phyloP scores from a whole-genome alignment of 2,329 filamentous ascomycete species.

The Claviceps capensis region DNA sequence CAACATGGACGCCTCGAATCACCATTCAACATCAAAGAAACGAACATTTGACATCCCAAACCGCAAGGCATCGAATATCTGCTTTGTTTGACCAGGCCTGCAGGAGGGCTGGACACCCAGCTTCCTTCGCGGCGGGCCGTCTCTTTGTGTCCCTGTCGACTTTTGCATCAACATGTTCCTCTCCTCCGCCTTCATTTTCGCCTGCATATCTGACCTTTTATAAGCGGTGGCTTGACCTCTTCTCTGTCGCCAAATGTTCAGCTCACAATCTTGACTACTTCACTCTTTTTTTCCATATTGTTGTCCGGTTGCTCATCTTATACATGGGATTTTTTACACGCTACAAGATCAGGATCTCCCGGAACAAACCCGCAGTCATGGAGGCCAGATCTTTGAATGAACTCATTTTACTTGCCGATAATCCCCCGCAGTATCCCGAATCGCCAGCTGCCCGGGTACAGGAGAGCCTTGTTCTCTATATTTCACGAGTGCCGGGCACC shows the following conservation, averaged over 20 bases:
- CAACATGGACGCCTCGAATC: not conserved
- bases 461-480: constrained; percentile 72
- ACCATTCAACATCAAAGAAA: not conserved
- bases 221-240: not conserved
- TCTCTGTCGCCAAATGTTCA: not conserved
- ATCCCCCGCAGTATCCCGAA: constrained; percentile 75
- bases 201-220: not conserved
- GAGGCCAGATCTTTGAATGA: constrained; percentile 72
- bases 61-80: not conserved
- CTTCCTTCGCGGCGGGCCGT: not conserved
- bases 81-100: not conserved
- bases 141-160: not conserved
- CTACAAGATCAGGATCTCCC: not conserved
- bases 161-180: not conserved
- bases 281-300: too few species aligned
- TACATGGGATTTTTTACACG: not conserved
- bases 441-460: constrained; percentile 56
- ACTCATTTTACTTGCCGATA: constrained; percentile 66
- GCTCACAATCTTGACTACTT: not conserved
- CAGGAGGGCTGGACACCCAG: not conserved
- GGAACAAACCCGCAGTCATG: constrained; percentile 23
- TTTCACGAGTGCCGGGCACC: constrained; percentile 83
- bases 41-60: not conserved
- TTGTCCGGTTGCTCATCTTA: not conserved
- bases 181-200: not conserved